Percentiles rank a stretch among this genome's conserved stretches.
Evolutionary conservation across 176 grass and related monocot species (phyloP).

Genomic region (Cenchrus purpureus): DNA sequence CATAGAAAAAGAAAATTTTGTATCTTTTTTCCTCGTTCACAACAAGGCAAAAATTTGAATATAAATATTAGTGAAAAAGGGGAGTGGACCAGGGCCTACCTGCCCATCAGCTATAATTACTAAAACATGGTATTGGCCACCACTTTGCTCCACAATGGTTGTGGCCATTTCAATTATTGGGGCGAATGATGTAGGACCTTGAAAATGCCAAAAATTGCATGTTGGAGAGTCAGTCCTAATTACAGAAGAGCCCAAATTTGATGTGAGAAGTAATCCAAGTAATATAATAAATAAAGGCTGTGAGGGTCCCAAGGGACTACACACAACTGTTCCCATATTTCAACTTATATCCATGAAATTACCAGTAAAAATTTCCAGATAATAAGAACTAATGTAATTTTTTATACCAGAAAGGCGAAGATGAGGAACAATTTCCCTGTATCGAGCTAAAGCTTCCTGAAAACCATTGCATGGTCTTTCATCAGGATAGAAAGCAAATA

Average conservation of each 20-base stretch:
- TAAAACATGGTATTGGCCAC: conserved; percentile 95
- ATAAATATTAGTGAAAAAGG: neutral
- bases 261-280: neutral
- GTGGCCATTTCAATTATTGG: conserved; percentile 97
- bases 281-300: neutral
- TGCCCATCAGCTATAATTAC: conserved; percentile 92
- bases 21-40: conserved; percentile 17
- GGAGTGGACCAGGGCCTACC: conserved; percentile 49
- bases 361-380: conserved; percentile 26
- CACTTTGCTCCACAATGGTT: conserved; percentile 86
- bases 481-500: conserved; percentile 79
- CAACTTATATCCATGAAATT: conserved; percentile 12
- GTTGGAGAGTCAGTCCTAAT: neutral
- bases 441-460: conserved; percentile 74
- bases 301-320: neutral
- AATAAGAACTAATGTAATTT: conserved; percentile 26
- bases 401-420: conserved; percentile 75
- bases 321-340: neutral
- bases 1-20: conserved; percentile 2
- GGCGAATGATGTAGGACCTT: conserved; percentile 93
- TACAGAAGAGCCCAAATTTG: neutral
- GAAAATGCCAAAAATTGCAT: conserved; percentile 21
- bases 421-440: conserved; percentile 81
- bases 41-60: conserved; percentile 15
- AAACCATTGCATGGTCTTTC: conserved; percentile 85